Evolutionary conservation across 768 basidiomycete genomes (phyloP).

Genomic region (Phaffia australis): DNA sequence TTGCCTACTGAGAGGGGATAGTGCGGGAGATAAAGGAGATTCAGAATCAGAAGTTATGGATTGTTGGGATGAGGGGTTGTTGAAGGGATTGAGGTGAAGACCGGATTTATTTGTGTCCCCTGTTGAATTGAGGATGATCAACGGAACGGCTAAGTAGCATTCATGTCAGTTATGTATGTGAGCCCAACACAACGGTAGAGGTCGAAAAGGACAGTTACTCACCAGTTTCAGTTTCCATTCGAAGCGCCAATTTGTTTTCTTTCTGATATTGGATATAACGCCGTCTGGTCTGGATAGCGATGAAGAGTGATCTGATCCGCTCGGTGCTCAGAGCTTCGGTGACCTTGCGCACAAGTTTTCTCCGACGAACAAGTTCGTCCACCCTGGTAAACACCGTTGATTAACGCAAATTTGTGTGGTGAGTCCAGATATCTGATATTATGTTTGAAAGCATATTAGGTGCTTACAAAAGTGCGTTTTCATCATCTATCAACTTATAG

Average conservation of each 20-base stretch:
- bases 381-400: conserved; percentile 44
- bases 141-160: not conserved
- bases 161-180: not conserved
- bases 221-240: not conserved
- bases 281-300: conserved; percentile 60
- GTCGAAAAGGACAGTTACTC: not conserved
- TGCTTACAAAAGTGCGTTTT: conserved; percentile 73
- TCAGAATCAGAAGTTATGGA: not conserved
- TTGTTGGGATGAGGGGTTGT: not conserved
- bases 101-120: not conserved
- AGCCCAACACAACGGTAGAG: no score
- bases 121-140: conserved; percentile 11
- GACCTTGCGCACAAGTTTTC: conserved; percentile 66
- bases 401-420: not conserved
- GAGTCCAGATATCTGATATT: not conserved
- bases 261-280: conserved; percentile 52
- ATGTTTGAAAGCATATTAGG: not conserved
- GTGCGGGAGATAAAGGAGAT: not conserved
- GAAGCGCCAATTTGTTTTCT: not conserved
- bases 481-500: conserved; percentile 81
- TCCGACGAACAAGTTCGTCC: conserved; percentile 65
- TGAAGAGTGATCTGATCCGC: conserved; percentile 66
- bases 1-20: not conserved
- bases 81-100: conserved; percentile 1
- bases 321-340: conserved; percentile 76